A percentile compares a stretch with the other conserved stretches of the same genome.
Evolutionary conservation across 768 basidiomycete species (phyloP).

Genomic region (Pisolithus microcarpus): DNA sequence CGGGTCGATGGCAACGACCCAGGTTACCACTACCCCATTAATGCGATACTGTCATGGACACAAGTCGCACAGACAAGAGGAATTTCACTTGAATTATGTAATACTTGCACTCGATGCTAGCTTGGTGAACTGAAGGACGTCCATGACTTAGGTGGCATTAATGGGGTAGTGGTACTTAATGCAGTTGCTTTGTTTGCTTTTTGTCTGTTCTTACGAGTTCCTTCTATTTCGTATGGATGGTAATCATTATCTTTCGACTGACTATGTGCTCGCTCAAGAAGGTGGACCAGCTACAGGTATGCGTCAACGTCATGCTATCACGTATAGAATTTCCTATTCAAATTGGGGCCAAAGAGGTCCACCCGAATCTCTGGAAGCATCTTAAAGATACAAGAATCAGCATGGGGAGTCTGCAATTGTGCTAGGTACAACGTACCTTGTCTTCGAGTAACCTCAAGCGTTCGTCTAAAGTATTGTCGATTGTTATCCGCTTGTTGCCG

Average conservation of each 20-base stretch:
- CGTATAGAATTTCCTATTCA: constrained; percentile 88
- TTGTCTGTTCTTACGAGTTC: too few species aligned
- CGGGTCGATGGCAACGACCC: constrained; percentile 45
- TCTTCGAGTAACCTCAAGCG: constrained; percentile 84
- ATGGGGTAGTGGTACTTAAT: constrained; percentile 71
- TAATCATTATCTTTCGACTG: not conserved
- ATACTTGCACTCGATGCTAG: too few species aligned
- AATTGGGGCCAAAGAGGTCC: constrained; percentile 84
- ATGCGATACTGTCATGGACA: constrained; percentile 6
- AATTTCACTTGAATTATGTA: too few species aligned
- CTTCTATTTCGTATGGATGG: not conserved
- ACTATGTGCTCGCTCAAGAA: not conserved
- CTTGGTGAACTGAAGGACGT: too few species aligned
- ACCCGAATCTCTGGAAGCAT: constrained; percentile 94
- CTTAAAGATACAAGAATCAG: constrained; percentile 32
- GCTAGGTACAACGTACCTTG: constrained; percentile 46
- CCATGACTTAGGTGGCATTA: constrained; percentile 31
- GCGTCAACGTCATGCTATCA: constrained; percentile 18
- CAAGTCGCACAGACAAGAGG: too few species aligned
- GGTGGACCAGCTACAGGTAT: not conserved
- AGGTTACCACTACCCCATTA: constrained; percentile 31
- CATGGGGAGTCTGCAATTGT: not conserved
- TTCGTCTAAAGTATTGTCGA: constrained; percentile 95
- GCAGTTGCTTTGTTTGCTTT: constrained; percentile 29
- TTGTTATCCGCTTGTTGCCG: constrained; percentile 68